These are phyloP conservation scores for Sideroxylon spinosum DNA, from an alignment of 179 eudicot genomes.

Conservation along the genomic window DNA sequence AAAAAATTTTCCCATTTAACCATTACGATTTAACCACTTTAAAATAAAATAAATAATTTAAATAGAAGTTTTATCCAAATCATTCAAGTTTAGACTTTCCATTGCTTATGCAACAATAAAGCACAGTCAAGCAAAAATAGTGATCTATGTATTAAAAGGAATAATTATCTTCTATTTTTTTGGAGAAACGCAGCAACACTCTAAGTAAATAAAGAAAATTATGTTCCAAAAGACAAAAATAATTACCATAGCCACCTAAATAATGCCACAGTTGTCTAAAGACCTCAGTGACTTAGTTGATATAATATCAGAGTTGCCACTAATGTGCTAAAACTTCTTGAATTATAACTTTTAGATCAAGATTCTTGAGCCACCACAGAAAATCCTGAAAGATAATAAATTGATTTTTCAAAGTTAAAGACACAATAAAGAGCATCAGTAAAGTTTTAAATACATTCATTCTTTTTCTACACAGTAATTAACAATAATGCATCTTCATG, in stretches of 20 bases:
- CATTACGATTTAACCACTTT: not conserved
- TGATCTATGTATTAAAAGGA: not conserved
- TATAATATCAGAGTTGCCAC: conserved; percentile 5
- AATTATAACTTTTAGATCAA: not conserved
- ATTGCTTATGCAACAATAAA: not conserved
- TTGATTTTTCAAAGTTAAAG: not conserved
- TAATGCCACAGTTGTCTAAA: not conserved
- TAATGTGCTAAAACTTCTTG: not conserved
- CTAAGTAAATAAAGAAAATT: not conserved
- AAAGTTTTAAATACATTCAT: too few species aligned
- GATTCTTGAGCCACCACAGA: conserved; percentile 8
- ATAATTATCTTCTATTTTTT: not conserved
- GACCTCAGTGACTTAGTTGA: not conserved
- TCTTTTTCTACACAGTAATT: too few species aligned
- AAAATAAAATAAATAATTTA: not conserved
- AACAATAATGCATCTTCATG: not conserved
- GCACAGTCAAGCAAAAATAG: too few species aligned
- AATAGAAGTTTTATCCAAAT: not conserved
- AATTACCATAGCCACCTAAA: conserved; percentile 24
- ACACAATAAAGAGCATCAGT: not conserved
- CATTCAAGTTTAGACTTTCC: not conserved
- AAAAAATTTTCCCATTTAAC: not conserved
- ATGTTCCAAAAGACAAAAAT: not conserved
- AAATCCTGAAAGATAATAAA: not conserved
- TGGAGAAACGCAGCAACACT: not conserved